Conservation (phyloP, 2,329 filamentous ascomycete species). For the Paraphoma chrysanthemicola region DNA sequence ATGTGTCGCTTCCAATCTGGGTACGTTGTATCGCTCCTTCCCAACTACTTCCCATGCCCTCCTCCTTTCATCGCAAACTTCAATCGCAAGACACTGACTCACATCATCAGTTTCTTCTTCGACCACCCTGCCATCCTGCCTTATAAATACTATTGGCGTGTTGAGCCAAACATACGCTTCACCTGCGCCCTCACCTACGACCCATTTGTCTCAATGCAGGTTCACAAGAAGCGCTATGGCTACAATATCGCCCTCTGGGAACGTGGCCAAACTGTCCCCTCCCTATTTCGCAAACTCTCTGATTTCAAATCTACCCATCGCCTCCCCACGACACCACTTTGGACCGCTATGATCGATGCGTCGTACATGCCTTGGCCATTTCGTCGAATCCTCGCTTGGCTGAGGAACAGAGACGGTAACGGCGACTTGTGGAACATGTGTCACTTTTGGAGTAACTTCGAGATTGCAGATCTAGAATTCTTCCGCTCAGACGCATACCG, state of each 20-base stretch:
- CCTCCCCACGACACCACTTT: constrained; percentile 15
- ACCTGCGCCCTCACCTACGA: constrained; percentile 98
- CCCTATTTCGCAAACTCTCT: constrained; percentile 39
- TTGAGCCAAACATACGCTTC: constrained; percentile 96
- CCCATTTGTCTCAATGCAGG: constrained; percentile 93
- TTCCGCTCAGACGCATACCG: constrained; percentile 87
- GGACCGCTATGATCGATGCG: constrained; percentile 20
- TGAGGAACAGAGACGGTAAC: constrained; percentile 67
- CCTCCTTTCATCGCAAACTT: background rate
- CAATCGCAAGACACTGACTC: background rate
- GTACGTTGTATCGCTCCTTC: constrained; percentile 5
- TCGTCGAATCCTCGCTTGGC: constrained; percentile 8
- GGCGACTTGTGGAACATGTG: constrained; percentile 94
- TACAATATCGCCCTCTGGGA: constrained; percentile 98
- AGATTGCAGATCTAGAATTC: constrained; percentile 90
- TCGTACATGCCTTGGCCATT: constrained; percentile 24
- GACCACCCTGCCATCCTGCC: constrained; percentile 83
- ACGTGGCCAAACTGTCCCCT: constrained; percentile 82
- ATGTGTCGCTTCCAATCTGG: constrained; percentile 92
- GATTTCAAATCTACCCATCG: constrained; percentile 12
- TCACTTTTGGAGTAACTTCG: constrained; percentile 98
- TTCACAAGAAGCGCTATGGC: constrained; percentile 95
- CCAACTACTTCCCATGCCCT: background rate
- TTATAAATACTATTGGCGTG: constrained; percentile 92
- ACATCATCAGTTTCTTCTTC: constrained; percentile 72